A percentile compares a stretch with the other conserved stretches of the same genome.
Evolutionary conservation across 257 asterid genomes (phyloP).

Genomic region (Ophiorrhiza pumila): DNA sequence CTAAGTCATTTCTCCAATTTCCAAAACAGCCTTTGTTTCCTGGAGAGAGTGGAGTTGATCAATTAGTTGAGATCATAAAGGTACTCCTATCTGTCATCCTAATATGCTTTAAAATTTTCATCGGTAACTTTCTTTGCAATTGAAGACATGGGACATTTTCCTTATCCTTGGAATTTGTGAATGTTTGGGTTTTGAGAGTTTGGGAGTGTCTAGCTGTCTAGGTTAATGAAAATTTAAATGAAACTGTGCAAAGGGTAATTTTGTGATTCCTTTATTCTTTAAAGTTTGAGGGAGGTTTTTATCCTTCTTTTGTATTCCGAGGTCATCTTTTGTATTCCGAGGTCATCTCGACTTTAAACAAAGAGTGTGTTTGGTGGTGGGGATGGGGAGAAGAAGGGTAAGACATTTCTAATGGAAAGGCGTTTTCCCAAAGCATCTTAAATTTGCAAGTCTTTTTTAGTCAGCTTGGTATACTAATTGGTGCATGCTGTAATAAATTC

Average conservation of each 20-base stretch:
- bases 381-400: not conserved
- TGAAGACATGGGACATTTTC: not conserved
- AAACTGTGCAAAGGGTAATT: not conserved
- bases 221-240: not conserved
- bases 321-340: too few species aligned
- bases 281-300: too few species aligned
- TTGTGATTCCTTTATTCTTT: not conserved
- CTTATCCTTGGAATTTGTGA: not conserved
- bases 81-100: constrained; percentile 30
- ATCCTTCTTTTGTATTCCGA: not conserved
- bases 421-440: too few species aligned
- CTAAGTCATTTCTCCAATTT: not conserved
- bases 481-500: not conserved
- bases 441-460: not conserved
- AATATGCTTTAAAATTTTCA: not conserved
- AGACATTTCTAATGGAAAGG: too few species aligned
- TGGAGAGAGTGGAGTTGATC: constrained; percentile 99
- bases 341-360: not conserved
- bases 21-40: constrained; percentile 87
- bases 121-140: constrained; percentile 5
- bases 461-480: not conserved
- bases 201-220: not conserved
- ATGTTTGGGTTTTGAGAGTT: not conserved
- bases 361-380: not conserved
- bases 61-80: constrained; percentile 94